Evolutionary conservation across 2,329 filamentous ascomycete genomes (phyloP).

Genomic region (Monosporascus sp.): DNA sequence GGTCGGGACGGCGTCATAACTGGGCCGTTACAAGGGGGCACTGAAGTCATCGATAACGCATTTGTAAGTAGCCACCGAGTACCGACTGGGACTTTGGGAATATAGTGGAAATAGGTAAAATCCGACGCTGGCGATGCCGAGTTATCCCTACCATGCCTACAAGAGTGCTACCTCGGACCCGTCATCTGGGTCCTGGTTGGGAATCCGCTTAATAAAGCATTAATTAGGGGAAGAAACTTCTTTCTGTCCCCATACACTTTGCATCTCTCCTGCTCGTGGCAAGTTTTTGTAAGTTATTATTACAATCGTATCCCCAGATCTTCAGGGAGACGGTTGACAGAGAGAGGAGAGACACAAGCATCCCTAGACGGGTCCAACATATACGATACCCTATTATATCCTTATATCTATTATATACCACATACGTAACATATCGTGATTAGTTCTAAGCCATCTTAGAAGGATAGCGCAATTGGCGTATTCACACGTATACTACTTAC

Average conservation of each 20-base stretch:
- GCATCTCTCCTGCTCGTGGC: not conserved
- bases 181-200: not conserved
- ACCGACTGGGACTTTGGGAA: too few relatives aligned
- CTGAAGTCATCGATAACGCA: too few relatives aligned
- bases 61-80: too few relatives aligned
- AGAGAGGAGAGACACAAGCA: not conserved
- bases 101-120: too few relatives aligned
- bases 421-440: not conserved
- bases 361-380: not conserved
- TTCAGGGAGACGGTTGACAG: not conserved
- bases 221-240: not conserved
- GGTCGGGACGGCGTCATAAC: too few relatives aligned
- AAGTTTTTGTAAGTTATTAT: not conserved
- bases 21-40: too few relatives aligned
- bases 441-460: not conserved
- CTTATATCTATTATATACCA: not conserved
- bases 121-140: too few relatives aligned
- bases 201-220: not conserved
- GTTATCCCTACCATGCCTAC: not conserved
- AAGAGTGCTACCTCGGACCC: not conserved
- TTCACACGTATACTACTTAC: too few relatives aligned
- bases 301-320: not conserved
- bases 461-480: not conserved
- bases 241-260: not conserved
- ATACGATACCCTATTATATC: not conserved